Base-by-base conservation (phyloP, 495 filamentous ascomycete species). In the Annulohypoxylon bovei region DNA sequence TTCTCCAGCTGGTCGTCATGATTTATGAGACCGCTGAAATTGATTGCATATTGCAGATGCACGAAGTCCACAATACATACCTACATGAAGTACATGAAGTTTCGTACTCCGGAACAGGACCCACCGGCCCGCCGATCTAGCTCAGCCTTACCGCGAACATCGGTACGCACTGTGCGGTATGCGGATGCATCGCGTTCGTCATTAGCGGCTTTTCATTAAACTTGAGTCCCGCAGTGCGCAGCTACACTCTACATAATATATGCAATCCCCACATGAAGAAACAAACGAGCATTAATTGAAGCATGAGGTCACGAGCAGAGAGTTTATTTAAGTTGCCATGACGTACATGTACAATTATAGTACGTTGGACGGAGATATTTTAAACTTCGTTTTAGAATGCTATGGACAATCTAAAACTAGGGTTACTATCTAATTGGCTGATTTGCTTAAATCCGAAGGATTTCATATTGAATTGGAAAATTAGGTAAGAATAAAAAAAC, bases 121-220 rank as follows among this genome's bases (percentile, higher is more conserved):
- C 70, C 70, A 72, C 70, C 28, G 35, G 5, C 39, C 59, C 47
- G 60, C 33, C 47, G 70, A 72, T 68, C 65, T 65, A 72, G 52
- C 60, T 72, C 70, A 72, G 70, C 70, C 70, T 72, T 72, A 72
- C 60, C 64, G 49, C 65, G 47, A 65, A 68, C 60, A 46, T 23
- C 9, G 55, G 37, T 49, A 60, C 46, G 64, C 65, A 72, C 70
- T 65, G 64, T 72, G 65, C 59, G 53, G 28, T 40, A 35, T 58
- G 52, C 32, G 28, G 30, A 35, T 58, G 50, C 44, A 59, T 54
- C 60, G 60, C 60, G 65, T 72, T 72, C 65, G 70, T 72, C 70
- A 68, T 50, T 72, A 72, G 70, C 55, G 59, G 60, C 23, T 39
- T 46, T 61, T 72, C 70, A 65, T 72, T 64, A 60, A 65, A 72